Evolutionary conservation across 116 monocot genomes (phyloP).

Genomic region (Papilionanthe hybrid): DNA sequence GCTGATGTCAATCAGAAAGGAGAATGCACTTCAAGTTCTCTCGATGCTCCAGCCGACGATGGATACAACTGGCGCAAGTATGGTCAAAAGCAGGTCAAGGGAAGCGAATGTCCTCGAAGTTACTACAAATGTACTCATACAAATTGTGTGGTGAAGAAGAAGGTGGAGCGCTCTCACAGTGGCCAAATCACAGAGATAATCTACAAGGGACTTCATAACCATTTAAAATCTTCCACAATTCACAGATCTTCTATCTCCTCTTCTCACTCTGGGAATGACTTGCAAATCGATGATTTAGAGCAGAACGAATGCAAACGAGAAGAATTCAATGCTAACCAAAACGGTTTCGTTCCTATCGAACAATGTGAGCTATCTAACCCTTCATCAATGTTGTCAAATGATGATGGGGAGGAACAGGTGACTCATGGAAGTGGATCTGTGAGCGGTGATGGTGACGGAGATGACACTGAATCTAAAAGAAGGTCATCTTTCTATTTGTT

Average conservation of each 20-base stretch:
- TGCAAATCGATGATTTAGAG: conserved; percentile 27
- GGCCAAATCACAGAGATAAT: conserved; percentile 59
- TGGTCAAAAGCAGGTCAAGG: conserved; percentile 67
- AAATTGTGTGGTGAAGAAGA: conserved; percentile 65
- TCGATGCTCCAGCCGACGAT: conserved; percentile 38
- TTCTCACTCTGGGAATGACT: conserved; percentile 19
- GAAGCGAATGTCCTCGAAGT: conserved; percentile 57
- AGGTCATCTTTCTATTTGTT: conserved; percentile 30
- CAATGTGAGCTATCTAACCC: conserved; percentile 18
- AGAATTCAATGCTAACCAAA: conserved; percentile 16
- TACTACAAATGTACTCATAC: conserved; percentile 80
- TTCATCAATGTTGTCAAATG: conserved; percentile 36
- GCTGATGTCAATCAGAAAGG: conserved; percentile 15
- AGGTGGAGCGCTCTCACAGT: conserved; percentile 58
- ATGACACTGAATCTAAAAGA: conserved; percentile 74
- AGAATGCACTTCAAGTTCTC: conserved; percentile 9
- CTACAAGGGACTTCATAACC: conserved; percentile 71
- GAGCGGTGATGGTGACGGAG: conserved; percentile 44
- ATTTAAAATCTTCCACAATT: conserved; percentile 37
- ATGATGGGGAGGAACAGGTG: conserved; percentile 39
- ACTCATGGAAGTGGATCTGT: conserved; percentile 41
- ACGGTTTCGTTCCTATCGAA: conserved; percentile 17
- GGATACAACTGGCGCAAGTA: conserved; percentile 77
- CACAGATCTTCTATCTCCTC: conserved; percentile 11
- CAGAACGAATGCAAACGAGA: conserved; percentile 27